Evolutionary conservation across 1,139 yeast genomes (phyloP).

Genomic region (Saccharomyces hybrid): DNA sequence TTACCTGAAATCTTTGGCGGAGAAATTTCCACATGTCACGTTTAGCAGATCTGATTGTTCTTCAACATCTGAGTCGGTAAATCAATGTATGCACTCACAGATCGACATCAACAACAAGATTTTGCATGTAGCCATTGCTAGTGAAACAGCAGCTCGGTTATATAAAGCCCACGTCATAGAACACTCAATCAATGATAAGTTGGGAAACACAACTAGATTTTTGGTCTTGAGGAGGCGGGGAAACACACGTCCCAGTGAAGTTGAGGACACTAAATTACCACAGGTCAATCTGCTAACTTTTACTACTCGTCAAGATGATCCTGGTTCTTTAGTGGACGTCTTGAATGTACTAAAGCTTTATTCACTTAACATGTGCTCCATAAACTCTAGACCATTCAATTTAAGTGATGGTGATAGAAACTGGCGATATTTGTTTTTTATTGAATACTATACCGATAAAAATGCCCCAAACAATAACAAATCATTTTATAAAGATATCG

Average conservation of each 20-base stretch:
- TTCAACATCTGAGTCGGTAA: conserved; percentile 83
- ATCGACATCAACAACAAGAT: conserved; percentile 17
- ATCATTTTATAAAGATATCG: conserved; percentile 21
- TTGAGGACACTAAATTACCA: conserved; percentile 7
- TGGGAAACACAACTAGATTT: conserved; percentile 78
- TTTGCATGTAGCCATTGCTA: conserved; percentile 48
- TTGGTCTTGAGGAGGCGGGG: conserved; percentile 41
- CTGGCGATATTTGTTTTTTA: conserved; percentile 82
- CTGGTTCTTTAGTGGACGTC: conserved; percentile 70
- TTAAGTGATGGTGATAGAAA: conserved; percentile 16
- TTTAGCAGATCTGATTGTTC: conserved; percentile 51
- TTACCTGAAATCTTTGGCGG: conserved; percentile 50
- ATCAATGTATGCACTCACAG: conserved; percentile 38
- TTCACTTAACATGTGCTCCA: conserved; percentile 60
- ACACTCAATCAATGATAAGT: conserved; percentile 57
- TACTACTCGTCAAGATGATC: conserved; percentile 56
- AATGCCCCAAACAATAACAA: conserved; percentile 14
- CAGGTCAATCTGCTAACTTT: conserved; percentile 54
- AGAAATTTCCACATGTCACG: conserved; percentile 30
- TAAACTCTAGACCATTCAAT: conserved; percentile 53
- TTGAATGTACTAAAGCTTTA: conserved; percentile 50
- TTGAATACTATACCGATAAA: conserved; percentile 42
- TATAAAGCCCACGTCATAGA: conserved; percentile 52
- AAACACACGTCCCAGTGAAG: neutral
- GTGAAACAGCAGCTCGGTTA: conserved; percentile 55